Evolutionary conservation across 352 stramenopile genomes (phyloP).

Genomic region (Thraustotheca clavata): DNA sequence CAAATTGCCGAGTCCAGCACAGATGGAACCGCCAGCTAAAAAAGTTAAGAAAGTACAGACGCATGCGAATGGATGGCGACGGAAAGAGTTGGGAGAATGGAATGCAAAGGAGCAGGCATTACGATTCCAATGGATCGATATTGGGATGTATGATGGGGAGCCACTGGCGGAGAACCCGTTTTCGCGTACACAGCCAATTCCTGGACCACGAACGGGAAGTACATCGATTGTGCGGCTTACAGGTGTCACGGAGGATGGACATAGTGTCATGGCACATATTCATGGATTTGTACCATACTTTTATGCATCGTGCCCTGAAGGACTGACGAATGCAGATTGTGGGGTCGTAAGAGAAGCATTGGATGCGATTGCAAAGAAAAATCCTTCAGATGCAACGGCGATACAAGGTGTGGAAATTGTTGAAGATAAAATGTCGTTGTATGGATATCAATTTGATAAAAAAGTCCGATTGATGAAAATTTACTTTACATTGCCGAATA

Average conservation of each 20-base stretch:
- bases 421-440: slow-evolving; percentile 74
- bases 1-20: background rate
- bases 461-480: slow-evolving; percentile 81
- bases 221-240: slow-evolving; percentile 95
- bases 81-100: slow-evolving; percentile 32
- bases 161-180: slow-evolving; percentile 86
- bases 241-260: slow-evolving; percentile 91
- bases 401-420: slow-evolving; percentile 69
- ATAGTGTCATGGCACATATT: slow-evolving; percentile 95
- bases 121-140: slow-evolving; percentile 97
- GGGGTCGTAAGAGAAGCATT: slow-evolving; percentile 61
- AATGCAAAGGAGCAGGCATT: slow-evolving; percentile 34
- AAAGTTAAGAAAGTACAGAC: background rate
- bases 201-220: slow-evolving; percentile 27
- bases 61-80: slow-evolving; percentile 52
- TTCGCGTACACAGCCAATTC: slow-evolving; percentile 37
- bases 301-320: slow-evolving; percentile 83
- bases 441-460: slow-evolving; percentile 78
- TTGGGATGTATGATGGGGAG: slow-evolving; percentile 94
- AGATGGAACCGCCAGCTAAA: slow-evolving; percentile 5
- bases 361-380: slow-evolving; percentile 29
- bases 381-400: slow-evolving; percentile 27
- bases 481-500: slow-evolving; percentile 90
- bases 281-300: slow-evolving; percentile 98
- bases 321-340: slow-evolving; percentile 52